These are phyloP conservation scores for Teunomyces atbi DNA, from an alignment of 805 yeast species.

Conservation along the genomic window DNA sequence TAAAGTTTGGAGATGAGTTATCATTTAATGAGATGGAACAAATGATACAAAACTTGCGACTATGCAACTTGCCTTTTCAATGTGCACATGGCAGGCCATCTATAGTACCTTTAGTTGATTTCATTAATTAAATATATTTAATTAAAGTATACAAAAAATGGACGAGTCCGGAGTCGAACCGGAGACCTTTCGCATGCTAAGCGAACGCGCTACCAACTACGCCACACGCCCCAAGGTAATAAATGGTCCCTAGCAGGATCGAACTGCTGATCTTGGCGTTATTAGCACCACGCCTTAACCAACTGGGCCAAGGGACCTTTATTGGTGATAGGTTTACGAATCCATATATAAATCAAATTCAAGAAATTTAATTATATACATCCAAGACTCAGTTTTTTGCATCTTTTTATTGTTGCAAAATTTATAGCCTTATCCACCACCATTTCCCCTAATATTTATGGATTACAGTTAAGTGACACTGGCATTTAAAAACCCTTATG, in stretches of 20 bases:
- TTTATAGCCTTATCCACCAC: not conserved
- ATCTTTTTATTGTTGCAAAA: not conserved
- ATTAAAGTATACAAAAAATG: slow-evolving; percentile 27
- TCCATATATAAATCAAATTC: slow-evolving; percentile 11
- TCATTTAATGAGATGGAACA: slow-evolving; percentile 40
- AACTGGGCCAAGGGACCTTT: slow-evolving; percentile 57
- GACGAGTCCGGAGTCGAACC: slow-evolving; percentile 78
- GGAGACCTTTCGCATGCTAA: slow-evolving; percentile 78
- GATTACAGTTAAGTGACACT: too few species aligned
- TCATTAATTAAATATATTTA: slow-evolving; percentile 6
- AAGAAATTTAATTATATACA: not conserved
- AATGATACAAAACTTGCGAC: slow-evolving; percentile 41
- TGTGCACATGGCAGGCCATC: slow-evolving; percentile 91
- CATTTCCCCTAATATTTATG: too few species aligned
- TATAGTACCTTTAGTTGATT: slow-evolving; percentile 49
- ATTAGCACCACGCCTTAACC: slow-evolving; percentile 62
- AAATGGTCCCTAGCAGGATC: slow-evolving; percentile 34
- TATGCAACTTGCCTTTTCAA: slow-evolving; percentile 62
- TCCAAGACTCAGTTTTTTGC: not conserved
- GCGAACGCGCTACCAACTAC: slow-evolving; percentile 83
- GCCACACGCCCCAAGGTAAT: slow-evolving; percentile 55
- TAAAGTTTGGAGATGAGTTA: slow-evolving; percentile 68
- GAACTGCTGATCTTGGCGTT: slow-evolving; percentile 52
- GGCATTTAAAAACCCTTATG: too few species aligned
- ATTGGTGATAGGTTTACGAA: slow-evolving; percentile 33